Evolutionary conservation across 805 yeast species (phyloP).

Genomic region (Starmerella etchellsii): DNA sequence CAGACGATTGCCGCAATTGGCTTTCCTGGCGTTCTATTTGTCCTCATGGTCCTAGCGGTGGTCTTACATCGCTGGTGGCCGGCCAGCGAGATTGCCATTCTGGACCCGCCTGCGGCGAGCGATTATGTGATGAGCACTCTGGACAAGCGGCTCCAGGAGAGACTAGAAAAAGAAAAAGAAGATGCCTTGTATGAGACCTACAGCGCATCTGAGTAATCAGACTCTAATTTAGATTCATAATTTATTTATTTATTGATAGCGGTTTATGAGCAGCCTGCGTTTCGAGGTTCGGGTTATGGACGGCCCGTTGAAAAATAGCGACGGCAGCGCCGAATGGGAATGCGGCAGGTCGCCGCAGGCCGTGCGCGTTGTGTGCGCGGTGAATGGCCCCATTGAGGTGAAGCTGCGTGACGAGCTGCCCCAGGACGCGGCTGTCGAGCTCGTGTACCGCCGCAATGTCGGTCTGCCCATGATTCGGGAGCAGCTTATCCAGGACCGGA

Average conservation of each 20-base stretch:
- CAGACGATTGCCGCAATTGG: conserved; percentile 86
- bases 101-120: conserved; percentile 48
- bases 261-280: too few species aligned
- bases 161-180: background rate
- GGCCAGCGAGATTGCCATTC: conserved; percentile 39
- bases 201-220: too few species aligned
- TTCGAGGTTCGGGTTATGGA: too few species aligned
- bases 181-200: too few species aligned
- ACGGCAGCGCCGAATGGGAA: conserved; percentile 62
- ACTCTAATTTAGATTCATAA: too few species aligned
- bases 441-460: conserved; percentile 60
- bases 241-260: too few species aligned
- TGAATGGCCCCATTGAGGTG: conserved; percentile 85
- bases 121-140: conserved; percentile 29
- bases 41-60: conserved; percentile 50
- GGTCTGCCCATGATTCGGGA: conserved; percentile 70
- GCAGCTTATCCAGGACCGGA: conserved; percentile 55
- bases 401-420: conserved; percentile 76
- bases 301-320: conserved; percentile 43
- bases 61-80: conserved; percentile 54
- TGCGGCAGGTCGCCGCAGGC: conserved; percentile 26
- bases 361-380: conserved; percentile 41
- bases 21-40: conserved; percentile 71
- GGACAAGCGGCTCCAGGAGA: conserved; percentile 22
- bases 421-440: conserved; percentile 60